Evolutionary conservation across 148 eudicot genomes (phyloP).

Genomic region (Talinum fruticosum): DNA sequence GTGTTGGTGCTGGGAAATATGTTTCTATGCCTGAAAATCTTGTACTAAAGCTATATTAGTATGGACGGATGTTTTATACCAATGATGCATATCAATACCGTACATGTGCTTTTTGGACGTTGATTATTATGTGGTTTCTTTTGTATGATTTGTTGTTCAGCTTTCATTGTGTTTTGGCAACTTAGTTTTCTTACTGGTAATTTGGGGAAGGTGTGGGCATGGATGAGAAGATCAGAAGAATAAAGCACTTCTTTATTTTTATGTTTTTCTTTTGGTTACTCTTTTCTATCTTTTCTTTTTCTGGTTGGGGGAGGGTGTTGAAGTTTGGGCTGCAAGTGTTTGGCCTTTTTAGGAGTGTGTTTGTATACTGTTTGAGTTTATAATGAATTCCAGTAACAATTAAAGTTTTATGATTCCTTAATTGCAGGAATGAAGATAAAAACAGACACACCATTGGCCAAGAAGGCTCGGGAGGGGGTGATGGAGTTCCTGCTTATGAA

Average conservation of each 20-base stretch:
- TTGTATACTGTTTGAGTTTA: not conserved
- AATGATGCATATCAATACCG: not conserved
- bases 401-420: not conserved
- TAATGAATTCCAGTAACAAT: not conserved
- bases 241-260: not conserved
- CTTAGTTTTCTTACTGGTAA: not conserved
- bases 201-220: not conserved
- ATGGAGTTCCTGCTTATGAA: slow-evolving; percentile 98
- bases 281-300: not conserved
- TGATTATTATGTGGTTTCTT: not conserved
- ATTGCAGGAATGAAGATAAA: slow-evolving; percentile 92
- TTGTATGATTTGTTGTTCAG: not conserved
- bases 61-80: not conserved
- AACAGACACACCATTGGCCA: slow-evolving; percentile 93
- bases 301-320: not conserved
- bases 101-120: not conserved
- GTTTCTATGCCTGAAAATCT: no score
- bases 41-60: not conserved
- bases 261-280: not conserved
- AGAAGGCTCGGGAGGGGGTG: slow-evolving; percentile 98
- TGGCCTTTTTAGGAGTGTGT: not conserved
- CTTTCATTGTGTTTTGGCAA: not conserved
- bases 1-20: no score
- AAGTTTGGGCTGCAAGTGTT: not conserved
- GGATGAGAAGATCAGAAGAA: not conserved